A percentile compares a stretch with the other conserved stretches of the same genome.
phyloP scores from a whole-genome alignment of 108 stramenopile genomes.

The Nitzschia inconspicua region DNA sequence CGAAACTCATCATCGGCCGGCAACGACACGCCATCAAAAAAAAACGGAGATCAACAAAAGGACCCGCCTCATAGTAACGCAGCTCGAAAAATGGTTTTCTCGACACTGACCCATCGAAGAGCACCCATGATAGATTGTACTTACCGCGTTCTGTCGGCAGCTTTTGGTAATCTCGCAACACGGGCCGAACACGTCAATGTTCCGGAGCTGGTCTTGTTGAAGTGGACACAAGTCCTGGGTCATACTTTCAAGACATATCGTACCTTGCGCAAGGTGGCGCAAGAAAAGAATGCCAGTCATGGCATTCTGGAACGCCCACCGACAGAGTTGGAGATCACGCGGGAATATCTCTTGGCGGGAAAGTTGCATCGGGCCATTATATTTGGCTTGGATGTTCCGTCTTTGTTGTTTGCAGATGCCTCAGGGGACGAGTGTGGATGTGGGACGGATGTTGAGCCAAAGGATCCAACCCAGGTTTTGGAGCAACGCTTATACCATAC shows the following conservation, averaged over 20 bases:
- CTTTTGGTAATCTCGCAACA: slow-evolving; percentile 71
- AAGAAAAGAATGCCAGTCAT: slow-evolving; percentile 20
- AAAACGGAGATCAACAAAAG: too few species aligned
- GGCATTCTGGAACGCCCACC: neutral
- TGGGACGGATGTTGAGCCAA: slow-evolving; percentile 10
- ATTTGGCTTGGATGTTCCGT: slow-evolving; percentile 87
- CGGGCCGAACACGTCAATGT: slow-evolving; percentile 79
- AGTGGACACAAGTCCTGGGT: slow-evolving; percentile 65
- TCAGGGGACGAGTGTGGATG: slow-evolving; percentile 59
- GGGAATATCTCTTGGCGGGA: slow-evolving; percentile 74
- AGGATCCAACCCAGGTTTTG: slow-evolving; percentile 52
- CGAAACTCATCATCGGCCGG: too few species aligned
- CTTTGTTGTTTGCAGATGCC: slow-evolving; percentile 79
- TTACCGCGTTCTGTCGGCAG: slow-evolving; percentile 60
- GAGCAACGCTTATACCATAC: slow-evolving; percentile 64
- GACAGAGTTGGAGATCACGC: slow-evolving; percentile 66
- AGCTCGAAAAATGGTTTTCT: slow-evolving; percentile 32
- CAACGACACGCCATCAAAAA: too few species aligned
- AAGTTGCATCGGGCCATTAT: slow-evolving; percentile 75
- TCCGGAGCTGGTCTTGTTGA: slow-evolving; percentile 58
- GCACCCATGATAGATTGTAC: slow-evolving; percentile 60
- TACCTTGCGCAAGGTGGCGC: slow-evolving; percentile 43
- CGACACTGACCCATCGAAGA: slow-evolving; percentile 26
- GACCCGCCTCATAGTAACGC: too few species aligned
- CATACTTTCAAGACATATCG: slow-evolving; percentile 70